Conservation (phyloP, 495 filamentous ascomycete genomes). For the Stereocaulon alpinum region DNA sequence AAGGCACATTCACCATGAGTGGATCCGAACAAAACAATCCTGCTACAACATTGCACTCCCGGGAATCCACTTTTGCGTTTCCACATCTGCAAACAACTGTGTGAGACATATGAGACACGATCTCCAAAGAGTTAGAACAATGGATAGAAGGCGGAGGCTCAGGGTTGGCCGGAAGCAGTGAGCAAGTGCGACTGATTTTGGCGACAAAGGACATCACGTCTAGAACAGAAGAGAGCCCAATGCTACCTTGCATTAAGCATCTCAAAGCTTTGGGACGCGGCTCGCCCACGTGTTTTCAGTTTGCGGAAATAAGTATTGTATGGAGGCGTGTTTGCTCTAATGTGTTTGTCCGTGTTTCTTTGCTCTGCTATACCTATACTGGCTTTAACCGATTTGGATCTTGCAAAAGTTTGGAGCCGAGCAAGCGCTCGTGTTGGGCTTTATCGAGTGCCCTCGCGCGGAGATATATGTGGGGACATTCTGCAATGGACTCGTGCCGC, state of each 20-base stretch:
- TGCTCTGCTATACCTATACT: background rate
- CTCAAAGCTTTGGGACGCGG: background rate
- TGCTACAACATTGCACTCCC: background rate
- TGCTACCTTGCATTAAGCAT: background rate
- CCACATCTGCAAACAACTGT: too few species aligned
- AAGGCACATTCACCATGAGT: background rate
- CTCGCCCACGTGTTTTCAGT: background rate
- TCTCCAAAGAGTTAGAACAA: too few species aligned
- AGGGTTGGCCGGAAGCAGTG: too few species aligned
- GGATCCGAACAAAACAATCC: background rate
- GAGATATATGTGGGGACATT: conserved; percentile 1
- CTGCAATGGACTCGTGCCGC: background rate
- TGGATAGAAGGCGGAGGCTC: too few species aligned
- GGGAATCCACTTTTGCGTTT: background rate
- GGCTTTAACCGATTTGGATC: background rate
- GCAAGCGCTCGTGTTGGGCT: conserved; percentile 5
- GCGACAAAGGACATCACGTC: background rate
- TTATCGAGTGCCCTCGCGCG: background rate
- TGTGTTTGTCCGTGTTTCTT: background rate
- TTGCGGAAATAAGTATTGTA: background rate
- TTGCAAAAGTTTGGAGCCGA: background rate
- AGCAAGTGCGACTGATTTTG: background rate
- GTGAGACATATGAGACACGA: too few species aligned
- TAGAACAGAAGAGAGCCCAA: background rate
- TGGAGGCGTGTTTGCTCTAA: conserved; percentile 1